Base-by-base conservation (phyloP, 2,329 filamentous ascomycete genomes). In the Aspergillus thermomutatus region DNA sequence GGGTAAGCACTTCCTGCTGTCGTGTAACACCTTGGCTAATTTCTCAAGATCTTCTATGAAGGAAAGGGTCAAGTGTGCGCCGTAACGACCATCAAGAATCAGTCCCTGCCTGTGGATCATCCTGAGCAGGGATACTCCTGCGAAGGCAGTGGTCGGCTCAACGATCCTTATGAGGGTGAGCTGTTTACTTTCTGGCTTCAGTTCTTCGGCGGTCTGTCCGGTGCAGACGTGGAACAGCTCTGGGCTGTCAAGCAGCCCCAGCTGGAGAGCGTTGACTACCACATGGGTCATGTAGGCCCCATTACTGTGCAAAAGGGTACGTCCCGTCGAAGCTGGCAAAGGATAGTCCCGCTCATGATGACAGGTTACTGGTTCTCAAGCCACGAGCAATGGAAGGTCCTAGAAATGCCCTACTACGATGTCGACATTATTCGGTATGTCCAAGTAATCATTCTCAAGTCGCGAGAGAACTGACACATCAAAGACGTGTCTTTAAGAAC, bases 81-180 rank as follows among this genome's bases (percentile, higher is more conserved):
- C 1, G 75, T 78, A 0, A 72, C 74, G 0, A 66, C 59, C 4
- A 71, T 78, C 40, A 65, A 60, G 1, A 65, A 77, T 49, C 74
- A 77, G 61, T 61, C 61, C 2, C 64, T 74, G 1, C 61, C 68
- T 0, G 65, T 75, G 25, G 50, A 65, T 28, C 56, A 68, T 37
- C 63, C 63, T 8, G 50, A 57, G 11, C 69, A 72, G 57, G 60
- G 48, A 0, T 78, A 78, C 60, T 58, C 63, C 34, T 78, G 76
- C 54, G 74, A 78, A 57, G 68, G 65, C 34, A 61, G 55, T 4
- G 62, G 60, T 0, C 65, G 66, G 19, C 66, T 79, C 2, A 71
- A 79, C 46, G 76, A 78, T 51, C 76, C 76, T 1, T 78, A 76
- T 47, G 76, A 79, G 56, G 76, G 76, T 46, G 76, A 79, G 58